phyloP scores from a whole-genome alignment of 805 yeast genomes.

The Kluyveromyces aestuarii region DNA sequence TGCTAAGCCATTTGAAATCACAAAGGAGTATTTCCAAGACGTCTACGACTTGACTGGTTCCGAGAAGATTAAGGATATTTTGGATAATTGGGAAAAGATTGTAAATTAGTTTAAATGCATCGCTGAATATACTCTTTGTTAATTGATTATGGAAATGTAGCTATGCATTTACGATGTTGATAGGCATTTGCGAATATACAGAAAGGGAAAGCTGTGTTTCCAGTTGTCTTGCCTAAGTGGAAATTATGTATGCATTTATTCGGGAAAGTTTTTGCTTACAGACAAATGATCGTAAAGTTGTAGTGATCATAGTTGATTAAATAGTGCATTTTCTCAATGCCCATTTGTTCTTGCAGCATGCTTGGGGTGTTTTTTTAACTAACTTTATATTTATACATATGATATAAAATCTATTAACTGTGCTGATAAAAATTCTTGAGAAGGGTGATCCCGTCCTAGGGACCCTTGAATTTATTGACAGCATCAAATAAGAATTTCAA shows the following conservation, averaged over 20 bases:
- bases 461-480: no score
- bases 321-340: not conserved
- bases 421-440: not conserved
- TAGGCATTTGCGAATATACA: not conserved
- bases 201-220: constrained; percentile 2
- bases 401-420: not conserved
- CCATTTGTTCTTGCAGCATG: not conserved
- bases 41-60: constrained; percentile 88
- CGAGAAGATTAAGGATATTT: constrained; percentile 78
- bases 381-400: not conserved
- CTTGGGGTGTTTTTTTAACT: not conserved
- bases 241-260: not conserved
- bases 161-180: not conserved
- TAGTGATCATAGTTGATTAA: not conserved
- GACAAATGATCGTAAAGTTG: constrained; percentile 12
- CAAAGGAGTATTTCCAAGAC: constrained; percentile 95
- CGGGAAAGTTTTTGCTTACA: constrained; percentile 32
- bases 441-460: no score
- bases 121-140: not conserved
- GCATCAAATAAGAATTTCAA: not conserved
- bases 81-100: constrained; percentile 86
- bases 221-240: not conserved
- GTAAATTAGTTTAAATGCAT: not conserved
- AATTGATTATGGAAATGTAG: not conserved
- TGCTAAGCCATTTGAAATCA: constrained; percentile 91